Base-by-base conservation (phyloP, 1,139 yeast species). In the Magnusiomyces tetraspermus region DNA sequence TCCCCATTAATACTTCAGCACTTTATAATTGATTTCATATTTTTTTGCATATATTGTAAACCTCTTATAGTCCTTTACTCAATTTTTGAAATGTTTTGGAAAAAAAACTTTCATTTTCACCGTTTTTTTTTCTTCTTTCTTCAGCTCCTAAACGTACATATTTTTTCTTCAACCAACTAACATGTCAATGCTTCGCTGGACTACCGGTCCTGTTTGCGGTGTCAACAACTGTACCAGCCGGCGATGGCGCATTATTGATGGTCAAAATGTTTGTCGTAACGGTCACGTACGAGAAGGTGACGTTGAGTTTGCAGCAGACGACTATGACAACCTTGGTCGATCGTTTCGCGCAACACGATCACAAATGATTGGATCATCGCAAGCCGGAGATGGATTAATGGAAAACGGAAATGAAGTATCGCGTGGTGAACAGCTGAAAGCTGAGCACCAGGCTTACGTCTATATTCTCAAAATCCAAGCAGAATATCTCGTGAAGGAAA, bases 261-360 rank as follows among this genome's bases (percentile, higher is more conserved):
- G 97, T 26, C 79, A 79, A 53, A 76, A 82, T 54, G 82, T 88
- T 23, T 92, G 98, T 65, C 90, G 86, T 63, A 84, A 78, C 63
- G 97, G 97, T 1, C 98, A 92, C 69, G 88, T 89, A 15, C 78
- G 79, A 67, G 92, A 84, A 58, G 90, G 92, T 43, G 85, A 83
- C 57, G 67, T 85, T 37, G 95, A 88, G 65, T 75, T 79, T 60
- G 83, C 84, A 58, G 90, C 85, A 61, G 96, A 85, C 45, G 88
- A 77, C 11, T 63, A 57, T 31, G 61, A 58, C 11, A 15, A 23
- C 13, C 28, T 22, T n/a, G 45, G 45, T 13, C 28, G 45, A 8
- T 6, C 56, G 53, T 15, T 53, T 49, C 45, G 59, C 55, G 19
- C 52, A 53, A 23, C 60, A 53, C 19, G 60, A 58, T 22, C 55